Conservation (phyloP, 331 rosid genomes). For the Arachis monticola region DNA sequence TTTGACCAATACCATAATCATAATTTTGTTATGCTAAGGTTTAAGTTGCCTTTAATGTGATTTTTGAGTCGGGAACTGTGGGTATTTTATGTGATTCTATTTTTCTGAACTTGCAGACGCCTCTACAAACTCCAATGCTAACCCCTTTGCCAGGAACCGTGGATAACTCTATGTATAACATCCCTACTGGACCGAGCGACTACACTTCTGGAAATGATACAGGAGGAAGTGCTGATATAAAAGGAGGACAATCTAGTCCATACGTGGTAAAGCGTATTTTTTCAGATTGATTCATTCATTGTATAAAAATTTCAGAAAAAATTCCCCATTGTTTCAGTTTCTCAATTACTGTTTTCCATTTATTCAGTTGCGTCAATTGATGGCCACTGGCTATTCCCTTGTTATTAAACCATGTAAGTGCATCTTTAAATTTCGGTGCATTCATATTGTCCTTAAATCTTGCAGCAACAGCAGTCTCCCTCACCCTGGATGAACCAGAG, state of each 20-base stretch:
- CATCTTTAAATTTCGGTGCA: neutral
- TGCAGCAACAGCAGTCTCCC: conserved; percentile 70
- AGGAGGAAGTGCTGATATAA: conserved; percentile 55
- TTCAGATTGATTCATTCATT: neutral
- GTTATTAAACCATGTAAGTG: neutral
- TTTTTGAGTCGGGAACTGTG: neutral
- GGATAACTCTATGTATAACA: conserved; percentile 64
- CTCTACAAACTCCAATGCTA: conserved; percentile 84
- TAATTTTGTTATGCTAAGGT: neutral
- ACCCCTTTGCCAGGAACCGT: conserved; percentile 83
- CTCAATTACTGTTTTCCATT: neutral
- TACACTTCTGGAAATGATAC: conserved; percentile 69
- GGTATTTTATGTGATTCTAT: too few species aligned
- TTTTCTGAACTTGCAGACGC: conserved; percentile 63
- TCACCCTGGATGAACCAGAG: conserved; percentile 82
- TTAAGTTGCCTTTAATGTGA: neutral
- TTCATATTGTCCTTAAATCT: conserved; percentile 32
- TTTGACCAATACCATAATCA: neutral
- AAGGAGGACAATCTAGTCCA: conserved; percentile 73
- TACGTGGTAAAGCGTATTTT: conserved; percentile 64
- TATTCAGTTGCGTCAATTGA: neutral
- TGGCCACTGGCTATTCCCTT: conserved; percentile 3
- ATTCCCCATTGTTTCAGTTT: neutral
- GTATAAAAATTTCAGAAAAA: too few species aligned
- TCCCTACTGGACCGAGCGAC: conserved; percentile 80